Conservation (phyloP, 768 basidiomycete species). For the Psilocybe cyanescens region DNA sequence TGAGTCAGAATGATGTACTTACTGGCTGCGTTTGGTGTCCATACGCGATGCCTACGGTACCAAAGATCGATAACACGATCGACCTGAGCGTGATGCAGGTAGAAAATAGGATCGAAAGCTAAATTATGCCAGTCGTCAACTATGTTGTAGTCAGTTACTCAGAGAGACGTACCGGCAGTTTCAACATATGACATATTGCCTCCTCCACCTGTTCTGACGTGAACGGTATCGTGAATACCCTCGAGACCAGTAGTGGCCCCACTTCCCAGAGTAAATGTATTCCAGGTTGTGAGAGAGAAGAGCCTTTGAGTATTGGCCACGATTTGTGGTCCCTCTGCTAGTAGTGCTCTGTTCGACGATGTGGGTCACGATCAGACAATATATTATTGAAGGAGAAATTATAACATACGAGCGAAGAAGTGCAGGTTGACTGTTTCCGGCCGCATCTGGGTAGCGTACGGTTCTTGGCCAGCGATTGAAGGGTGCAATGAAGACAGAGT, state of each 20-base stretch:
- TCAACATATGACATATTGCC: conserved; percentile 46
- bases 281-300: conserved; percentile 43
- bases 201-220: conserved; percentile 44
- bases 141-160: background rate
- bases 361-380: no score
- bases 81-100: conserved; percentile 44
- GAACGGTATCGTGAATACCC: conserved; percentile 51
- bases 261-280: conserved; percentile 40
- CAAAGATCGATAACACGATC: conserved; percentile 57
- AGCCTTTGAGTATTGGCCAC: conserved; percentile 39
- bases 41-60: conserved; percentile 30
- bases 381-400: no score
- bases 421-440: no score
- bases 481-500: no score
- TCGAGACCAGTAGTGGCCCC: conserved; percentile 50
- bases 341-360: conserved; percentile 15
- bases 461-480: no score
- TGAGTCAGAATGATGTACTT: background rate
- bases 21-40: conserved; percentile 35
- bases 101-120: no score
- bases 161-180: conserved; percentile 39
- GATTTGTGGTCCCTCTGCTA: conserved; percentile 25
- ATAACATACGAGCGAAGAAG: no score
- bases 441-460: no score
- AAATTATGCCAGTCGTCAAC: background rate